Evolutionary conservation across 768 basidiomycete species (phyloP).

Genomic region (Russula emetica): DNA sequence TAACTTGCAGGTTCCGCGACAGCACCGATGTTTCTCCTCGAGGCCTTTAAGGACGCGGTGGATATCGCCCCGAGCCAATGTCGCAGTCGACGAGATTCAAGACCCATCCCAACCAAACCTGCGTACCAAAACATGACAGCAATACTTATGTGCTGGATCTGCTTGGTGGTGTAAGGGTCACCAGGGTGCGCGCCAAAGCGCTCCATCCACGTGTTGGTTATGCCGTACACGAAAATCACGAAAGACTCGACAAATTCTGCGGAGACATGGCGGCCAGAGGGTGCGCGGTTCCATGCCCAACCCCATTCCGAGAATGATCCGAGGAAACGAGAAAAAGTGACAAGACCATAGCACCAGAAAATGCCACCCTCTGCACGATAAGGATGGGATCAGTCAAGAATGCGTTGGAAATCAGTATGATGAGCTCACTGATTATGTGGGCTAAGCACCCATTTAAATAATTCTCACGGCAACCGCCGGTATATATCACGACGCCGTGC

Average conservation of each 20-base stretch:
- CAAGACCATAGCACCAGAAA: constrained; percentile 87
- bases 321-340: constrained; percentile 91
- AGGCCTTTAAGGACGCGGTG: constrained; percentile 35
- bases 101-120: constrained; percentile 80
- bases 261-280: constrained; percentile 40
- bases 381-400: constrained; percentile 13
- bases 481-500: constrained; percentile 74
- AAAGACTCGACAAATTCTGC: constrained; percentile 76
- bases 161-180: constrained; percentile 83
- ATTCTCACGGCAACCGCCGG: constrained; percentile 77
- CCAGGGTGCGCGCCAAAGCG: constrained; percentile 79
- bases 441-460: constrained; percentile 83
- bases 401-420: constrained; percentile 8
- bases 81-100: constrained; percentile 74
- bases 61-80: constrained; percentile 65
- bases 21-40: constrained; percentile 37
- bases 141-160: constrained; percentile 92
- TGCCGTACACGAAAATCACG: constrained; percentile 84
- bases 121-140: constrained; percentile 97
- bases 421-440: constrained; percentile 77
- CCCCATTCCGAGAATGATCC: constrained; percentile 82
- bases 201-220: constrained; percentile 96
- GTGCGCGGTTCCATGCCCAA: constrained; percentile 91
- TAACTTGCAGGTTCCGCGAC: constrained; percentile 71
- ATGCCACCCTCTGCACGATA: constrained; percentile 70